These are phyloP conservation scores for Begonia loranthoides DNA, from an alignment of 306 rosid species.

Conservation along the genomic window DNA sequence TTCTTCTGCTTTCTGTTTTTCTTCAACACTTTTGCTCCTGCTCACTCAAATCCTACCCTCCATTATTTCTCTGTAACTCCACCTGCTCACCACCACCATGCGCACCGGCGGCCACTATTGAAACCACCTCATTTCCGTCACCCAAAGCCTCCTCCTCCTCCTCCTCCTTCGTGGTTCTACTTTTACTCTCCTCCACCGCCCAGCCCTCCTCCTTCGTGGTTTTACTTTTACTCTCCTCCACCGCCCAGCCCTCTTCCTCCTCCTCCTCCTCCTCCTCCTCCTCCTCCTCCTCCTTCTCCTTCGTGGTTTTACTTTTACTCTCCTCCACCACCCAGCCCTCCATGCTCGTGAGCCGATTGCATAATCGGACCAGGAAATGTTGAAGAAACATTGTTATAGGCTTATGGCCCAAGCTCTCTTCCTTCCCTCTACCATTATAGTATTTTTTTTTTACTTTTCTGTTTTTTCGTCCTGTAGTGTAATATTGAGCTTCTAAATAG, in stretches of 20 bases:
- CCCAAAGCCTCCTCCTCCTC: not conserved
- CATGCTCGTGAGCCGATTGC: not conserved
- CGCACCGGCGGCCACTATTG: not conserved
- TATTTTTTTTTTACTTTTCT: no score
- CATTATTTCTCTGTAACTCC: not conserved
- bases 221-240: not conserved
- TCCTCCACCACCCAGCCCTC: constrained; percentile 54
- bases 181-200: constrained; percentile 11
- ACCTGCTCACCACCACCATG: constrained; percentile 1
- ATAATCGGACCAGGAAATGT: no score
- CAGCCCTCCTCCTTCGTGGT: not conserved
- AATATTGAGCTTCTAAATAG: no score
- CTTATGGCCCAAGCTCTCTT: no score
- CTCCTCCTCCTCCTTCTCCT: no score
- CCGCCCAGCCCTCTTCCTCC: constrained; percentile 17
- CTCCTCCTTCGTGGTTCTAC: not conserved
- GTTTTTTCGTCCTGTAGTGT: no score
- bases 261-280: no score
- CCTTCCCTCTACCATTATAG: no score
- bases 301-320: constrained; percentile 54
- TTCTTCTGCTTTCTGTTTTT: not conserved
- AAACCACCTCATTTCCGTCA: not conserved
- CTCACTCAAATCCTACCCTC: not conserved
- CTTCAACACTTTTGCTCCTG: not conserved
- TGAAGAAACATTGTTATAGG: no score